Evolutionary conservation across 2,329 filamentous ascomycete species (phyloP).

Genomic region (Diaporthe humulicola): DNA sequence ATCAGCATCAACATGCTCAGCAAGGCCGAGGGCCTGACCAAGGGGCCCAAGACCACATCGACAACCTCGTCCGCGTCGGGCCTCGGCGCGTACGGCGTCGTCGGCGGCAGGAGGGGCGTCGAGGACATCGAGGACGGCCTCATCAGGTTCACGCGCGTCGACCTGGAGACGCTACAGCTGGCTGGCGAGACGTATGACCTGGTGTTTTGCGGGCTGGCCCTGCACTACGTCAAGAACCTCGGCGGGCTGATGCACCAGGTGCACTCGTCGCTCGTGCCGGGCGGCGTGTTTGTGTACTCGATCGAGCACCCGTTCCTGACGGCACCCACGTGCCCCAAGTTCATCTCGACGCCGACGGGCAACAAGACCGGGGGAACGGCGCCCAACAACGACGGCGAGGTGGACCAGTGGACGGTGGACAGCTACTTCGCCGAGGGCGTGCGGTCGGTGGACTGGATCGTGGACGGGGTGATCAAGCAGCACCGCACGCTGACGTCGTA

Average conservation of each 20-base stretch:
- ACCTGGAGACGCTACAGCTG: constrained; percentile 51
- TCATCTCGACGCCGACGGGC: constrained; percentile 40
- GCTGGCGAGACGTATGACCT: constrained; percentile 49
- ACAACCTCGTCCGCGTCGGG: constrained; percentile 11
- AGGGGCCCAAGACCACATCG: constrained; percentile 33
- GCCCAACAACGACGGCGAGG: constrained; percentile 41
- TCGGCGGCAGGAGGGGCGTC: constrained; percentile 38
- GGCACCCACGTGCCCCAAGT: constrained; percentile 52
- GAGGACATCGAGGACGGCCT: constrained; percentile 14
- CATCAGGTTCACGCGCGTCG: constrained; percentile 50
- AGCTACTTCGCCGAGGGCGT: constrained; percentile 57
- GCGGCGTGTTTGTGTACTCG: constrained; percentile 57
- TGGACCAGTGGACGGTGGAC: constrained; percentile 57
- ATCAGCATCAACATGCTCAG: constrained; percentile 59
- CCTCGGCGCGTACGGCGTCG: neutral
- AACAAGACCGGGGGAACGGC: neutral
- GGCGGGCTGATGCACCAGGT: constrained; percentile 49
- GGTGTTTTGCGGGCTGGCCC: constrained; percentile 56
- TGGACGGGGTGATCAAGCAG: constrained; percentile 58
- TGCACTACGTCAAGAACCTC: constrained; percentile 56
- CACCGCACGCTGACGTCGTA: constrained; percentile 60
- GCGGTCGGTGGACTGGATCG: constrained; percentile 57
- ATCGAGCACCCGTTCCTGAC: constrained; percentile 63
- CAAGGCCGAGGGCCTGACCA: constrained; percentile 49
- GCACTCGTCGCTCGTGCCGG: constrained; percentile 49